phyloP scores from a whole-genome alignment of 371 early-diverging fungal species.

The Sporodiniella umbellata region DNA sequence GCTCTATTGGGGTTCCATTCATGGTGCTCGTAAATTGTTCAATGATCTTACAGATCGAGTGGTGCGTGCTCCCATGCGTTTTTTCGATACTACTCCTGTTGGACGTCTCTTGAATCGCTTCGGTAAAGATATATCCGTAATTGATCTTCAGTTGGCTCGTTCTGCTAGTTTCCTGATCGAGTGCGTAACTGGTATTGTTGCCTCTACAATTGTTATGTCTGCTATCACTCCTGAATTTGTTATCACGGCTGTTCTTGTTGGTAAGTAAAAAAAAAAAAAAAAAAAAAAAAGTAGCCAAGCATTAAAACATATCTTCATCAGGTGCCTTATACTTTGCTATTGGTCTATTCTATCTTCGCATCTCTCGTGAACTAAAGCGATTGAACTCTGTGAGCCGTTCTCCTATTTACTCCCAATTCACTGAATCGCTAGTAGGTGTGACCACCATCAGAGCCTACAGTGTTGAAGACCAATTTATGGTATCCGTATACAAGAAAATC shows the following conservation, averaged over 20 bases:
- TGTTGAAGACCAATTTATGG: conserved; percentile 58
- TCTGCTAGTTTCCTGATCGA: conserved; percentile 28
- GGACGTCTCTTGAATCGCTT: conserved; percentile 92
- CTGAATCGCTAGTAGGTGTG: conserved; percentile 65
- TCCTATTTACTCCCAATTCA: conserved; percentile 73
- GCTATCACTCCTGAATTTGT: conserved; percentile 60
- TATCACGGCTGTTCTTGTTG: conserved; percentile 25
- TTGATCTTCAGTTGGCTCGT: conserved; percentile 37
- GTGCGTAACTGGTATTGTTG: conserved; percentile 42
- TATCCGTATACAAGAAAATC: conserved; percentile 50
- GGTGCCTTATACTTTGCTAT: conserved; percentile 31
- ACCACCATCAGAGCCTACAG: conserved; percentile 73
- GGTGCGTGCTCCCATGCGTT: conserved; percentile 69
- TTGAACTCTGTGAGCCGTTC: conserved; percentile 72
- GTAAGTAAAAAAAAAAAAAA: too few species aligned
- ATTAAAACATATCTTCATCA: background rate
- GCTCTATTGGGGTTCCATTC: conserved; percentile 47
- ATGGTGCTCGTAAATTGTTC: conserved; percentile 57
- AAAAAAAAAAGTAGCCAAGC: too few species aligned
- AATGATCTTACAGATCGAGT: conserved; percentile 52
- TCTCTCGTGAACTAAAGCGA: conserved; percentile 79
- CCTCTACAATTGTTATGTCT: conserved; percentile 61
- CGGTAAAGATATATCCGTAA: conserved; percentile 49
- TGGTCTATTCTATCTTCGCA: conserved; percentile 61
- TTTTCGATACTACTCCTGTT: conserved; percentile 91